Evolutionary conservation across 768 basidiomycete species (phyloP), one percentile per base, ranked within the genome.

Genomic region (Filobasidium floriforme): DNA sequence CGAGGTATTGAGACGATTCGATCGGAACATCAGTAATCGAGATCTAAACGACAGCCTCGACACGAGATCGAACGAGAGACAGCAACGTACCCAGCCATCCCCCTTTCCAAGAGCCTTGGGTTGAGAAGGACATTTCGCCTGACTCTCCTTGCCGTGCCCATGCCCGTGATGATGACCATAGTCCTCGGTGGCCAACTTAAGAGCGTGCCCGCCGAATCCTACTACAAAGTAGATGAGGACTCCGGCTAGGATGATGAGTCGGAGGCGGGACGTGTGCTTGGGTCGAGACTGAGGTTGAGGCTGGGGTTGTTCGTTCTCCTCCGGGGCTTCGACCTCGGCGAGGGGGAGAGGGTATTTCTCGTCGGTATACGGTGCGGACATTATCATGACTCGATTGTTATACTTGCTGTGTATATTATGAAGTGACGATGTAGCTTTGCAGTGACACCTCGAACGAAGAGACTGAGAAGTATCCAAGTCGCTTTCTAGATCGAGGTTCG

Each of bases 101-200:
- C 66, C 66, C 54, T 59, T 62, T 1, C 60, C 54, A 7, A 67
- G 6, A 14, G 61, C 61, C 37, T 63, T 37, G 37, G 41, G 41
- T 43, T 67, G 66, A 19, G 52, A 29, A 15, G 66, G 66, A 60
- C 66, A 67, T 28, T 24, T 59, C 11, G 26, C 51, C 9, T 51
- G 46, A 6, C 19, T 51, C 24, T 51, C 19, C 5, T 18, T n/a
- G n/a, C 24, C 46, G 46, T 19, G 46, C 3, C 12, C 5, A 6
- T 51, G 19, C 6, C 18, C 46, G 19, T 12, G 18, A 18, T 51
- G 46, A 12, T 24, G 18, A 12, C 9, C 32, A 37, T 37, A 9
- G 32, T 37, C 32, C 32, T 37, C 32, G 3, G 32, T 37, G 32
- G 32, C 32, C 4, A 37, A 9, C 32, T 37, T 37, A 9, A 37